phyloP scores from a whole-genome alignment of 75 land plant species.

The Pinus albicaulis region DNA sequence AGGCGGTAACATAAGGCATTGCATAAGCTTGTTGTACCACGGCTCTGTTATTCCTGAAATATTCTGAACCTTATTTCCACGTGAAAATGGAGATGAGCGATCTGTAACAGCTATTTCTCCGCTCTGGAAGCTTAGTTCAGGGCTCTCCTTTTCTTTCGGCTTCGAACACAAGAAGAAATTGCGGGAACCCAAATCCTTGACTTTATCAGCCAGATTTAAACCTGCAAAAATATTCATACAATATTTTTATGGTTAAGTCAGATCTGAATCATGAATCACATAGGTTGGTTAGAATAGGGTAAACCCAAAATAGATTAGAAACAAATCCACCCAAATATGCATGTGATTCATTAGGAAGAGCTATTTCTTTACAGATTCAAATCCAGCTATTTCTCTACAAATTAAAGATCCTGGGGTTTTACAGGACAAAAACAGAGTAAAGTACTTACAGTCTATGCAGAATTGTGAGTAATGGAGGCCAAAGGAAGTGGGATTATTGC shows the following conservation, averaged over 20 bases:
- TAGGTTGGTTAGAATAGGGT: no score
- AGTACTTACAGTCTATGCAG: background rate
- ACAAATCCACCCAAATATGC: no score
- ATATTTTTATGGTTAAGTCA: no score
- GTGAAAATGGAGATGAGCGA: background rate
- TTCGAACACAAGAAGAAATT: background rate
- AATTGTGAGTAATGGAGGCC: slow-evolving; percentile 10
- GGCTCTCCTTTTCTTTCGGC: background rate
- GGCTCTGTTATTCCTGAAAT: background rate
- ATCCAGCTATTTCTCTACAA: no score
- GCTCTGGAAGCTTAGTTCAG: no score
- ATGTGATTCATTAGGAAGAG: no score
- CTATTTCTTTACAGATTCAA: no score
- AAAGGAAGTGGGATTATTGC: background rate
- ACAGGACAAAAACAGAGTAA: background rate
- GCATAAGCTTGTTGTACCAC: background rate
- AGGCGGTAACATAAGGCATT: background rate
- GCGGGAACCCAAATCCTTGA: background rate
- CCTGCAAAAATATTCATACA: no score
- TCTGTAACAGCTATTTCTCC: no score
- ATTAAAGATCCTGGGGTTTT: no score
- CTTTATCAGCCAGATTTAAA: background rate
- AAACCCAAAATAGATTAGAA: no score
- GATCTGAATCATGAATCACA: no score
- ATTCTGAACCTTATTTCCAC: background rate